Evolutionary conservation across 129 eudicot species (phyloP), one percentile per base, ranked within the genome.

Genomic region (Kitagawia praeruptora): DNA sequence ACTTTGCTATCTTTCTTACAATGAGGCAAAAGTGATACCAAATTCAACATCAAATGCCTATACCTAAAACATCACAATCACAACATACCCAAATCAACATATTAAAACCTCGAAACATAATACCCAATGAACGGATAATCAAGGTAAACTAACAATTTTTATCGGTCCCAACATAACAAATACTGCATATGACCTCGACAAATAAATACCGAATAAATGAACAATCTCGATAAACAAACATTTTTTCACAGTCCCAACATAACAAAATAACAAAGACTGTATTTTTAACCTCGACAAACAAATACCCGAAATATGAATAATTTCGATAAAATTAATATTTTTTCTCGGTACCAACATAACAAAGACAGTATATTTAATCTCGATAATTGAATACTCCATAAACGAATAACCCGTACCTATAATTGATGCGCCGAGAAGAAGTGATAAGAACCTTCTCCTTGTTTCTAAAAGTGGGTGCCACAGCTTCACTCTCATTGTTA

Each of bases 21-120:
- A 44, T 92, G 97, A 31, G 98, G 96, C 76, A 94, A 81, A 40
- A 94, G 76, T 10, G 93, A 88, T 11, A 88, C 92, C 87, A 94
- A 37, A 86, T 94, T 94, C 97, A 94, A 82, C 97, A 94, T 94
- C 94, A 94, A 85, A 82, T 93, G 96, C 77, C 97, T 87, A 83
- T 89, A 90, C 96, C 97, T 92, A 82, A 82, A 76, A 78, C 8
- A 44, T 51, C 13, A 41, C 61, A 37, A 61, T 76, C 4, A 74
- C 47, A 21, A 9, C 31, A 44, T 19, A 41, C 28, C 40, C 28
- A 45, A n/a, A n/a, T 14, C 74, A 77, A 61, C 21, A 34, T 34
- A 34, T 34, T 34, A 34, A 34, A 42, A 42, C 10, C 46, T 42
- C 46, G 0, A 42, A 8, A 42, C 7, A 42, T 9, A 42, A 42